Evolutionary conservation across 2,329 filamentous ascomycete species (phyloP), one percentile per base, ranked within the genome.

Genomic region (Epicoccum nigrum): DNA sequence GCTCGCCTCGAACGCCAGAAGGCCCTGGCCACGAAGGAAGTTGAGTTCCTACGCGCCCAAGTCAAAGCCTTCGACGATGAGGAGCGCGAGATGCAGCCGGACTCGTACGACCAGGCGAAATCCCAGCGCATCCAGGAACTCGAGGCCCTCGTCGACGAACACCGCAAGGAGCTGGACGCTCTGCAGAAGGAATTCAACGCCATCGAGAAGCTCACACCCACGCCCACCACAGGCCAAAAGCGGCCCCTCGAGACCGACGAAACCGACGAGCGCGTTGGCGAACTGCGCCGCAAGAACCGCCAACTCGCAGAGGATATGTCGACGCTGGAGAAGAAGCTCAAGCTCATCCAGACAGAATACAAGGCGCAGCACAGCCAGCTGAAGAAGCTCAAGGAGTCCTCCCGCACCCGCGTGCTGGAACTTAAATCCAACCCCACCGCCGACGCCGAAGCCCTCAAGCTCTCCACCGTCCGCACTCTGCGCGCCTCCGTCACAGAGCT

Each of bases 381-480:
- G 19, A 81, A 83, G 38, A 79, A 82, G 4, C 76, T 87, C 30
- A 82, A 86, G 61, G 81, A 87, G 41, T 84, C 87, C 15, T 88
- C 86, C 23, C 86, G 89, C 57, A 95, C 88, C 3, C 89, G 94
- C 28, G 81, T 97, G 39, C 83, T 99, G 20, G 88, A 94, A 46
- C 80, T 97, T 12, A 88, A 91, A 51, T 87, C 88, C n/a, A 99
- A 99, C 71, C 94, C 94, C 0, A 97, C 94, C 0, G 86, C 92
- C 0, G 85, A 94, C 64, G 85, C 85, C 53, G 91, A 96, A 75
- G 87, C 88, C 3, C 84, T 96, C 71, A 96, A 97, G 76, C 81
- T 88, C 43, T 81, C 85, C 8, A 96, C 91, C 0, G 83, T 99
- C 12, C 81, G 81, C 8, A 87, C 87, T 0, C 83, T 99, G 8